Base-by-base conservation (phyloP, 2,329 filamentous ascomycete genomes). In the Colletotrichum chrysophilum region DNA sequence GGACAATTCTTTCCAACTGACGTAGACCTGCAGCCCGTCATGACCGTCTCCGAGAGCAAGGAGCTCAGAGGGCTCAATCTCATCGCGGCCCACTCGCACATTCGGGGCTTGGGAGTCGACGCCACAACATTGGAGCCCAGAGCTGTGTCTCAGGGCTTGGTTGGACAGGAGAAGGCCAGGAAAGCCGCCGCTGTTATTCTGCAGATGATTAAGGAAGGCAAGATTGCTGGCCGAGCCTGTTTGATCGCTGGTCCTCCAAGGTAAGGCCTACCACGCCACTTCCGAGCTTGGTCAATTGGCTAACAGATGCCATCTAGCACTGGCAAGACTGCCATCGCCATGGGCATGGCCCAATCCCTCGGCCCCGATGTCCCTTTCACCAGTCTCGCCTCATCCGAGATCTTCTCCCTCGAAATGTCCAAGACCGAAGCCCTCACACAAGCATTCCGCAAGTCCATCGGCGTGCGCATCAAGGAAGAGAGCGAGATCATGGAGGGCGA, bases 401-500 rank as follows among this genome's bases (percentile, higher is more conserved):
- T 99, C 82, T 99, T 98, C 88, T 98, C 96, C 30, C 91, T 98
- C 82, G 97, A 99, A 86, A 98, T 99, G 96, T 98, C 96, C 81
- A 99, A 99, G 89, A 99, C 97, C 48, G 97, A 99, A 86, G 96
- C 97, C 66, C 92, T 99, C 43, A 98, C 96, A 70, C 97, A 99
- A 86, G 96, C 97, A n/a, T 98, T 99, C 88, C 94, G 97, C 81
- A 98, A 98, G 85, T 98, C 96, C 55, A 99, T 99, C 81, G 97
- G 96, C 70, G 97, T 99, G 75, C 92, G 97, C 78, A 99, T 99
- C 88, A 98, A 98, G 86, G 97, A 99, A 84, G 97, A 99, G 88
- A 98, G 95, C 81, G 97, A 99, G 85, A 97, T 99, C 79, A 99
- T 99, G 87, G 97, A 99, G 88, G 97, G 97, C 80, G 97, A 99